phyloP scores from a whole-genome alignment of 495 filamentous ascomycete species.

The Xylaria grammica region DNA sequence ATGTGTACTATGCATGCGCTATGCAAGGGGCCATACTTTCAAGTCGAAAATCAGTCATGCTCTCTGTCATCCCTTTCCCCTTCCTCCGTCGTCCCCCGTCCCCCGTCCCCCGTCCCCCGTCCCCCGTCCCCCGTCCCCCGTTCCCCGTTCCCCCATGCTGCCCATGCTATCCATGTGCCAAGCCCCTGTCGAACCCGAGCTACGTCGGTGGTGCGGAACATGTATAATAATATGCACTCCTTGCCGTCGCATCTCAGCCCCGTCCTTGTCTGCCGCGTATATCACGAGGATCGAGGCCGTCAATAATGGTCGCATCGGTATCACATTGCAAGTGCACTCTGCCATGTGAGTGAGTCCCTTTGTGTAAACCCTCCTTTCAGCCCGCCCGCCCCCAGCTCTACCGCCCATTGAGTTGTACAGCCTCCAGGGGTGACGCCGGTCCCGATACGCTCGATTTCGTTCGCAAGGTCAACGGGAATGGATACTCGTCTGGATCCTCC shows the following conservation, averaged over 20 bases:
- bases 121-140: neutral
- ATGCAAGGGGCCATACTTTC: constrained; percentile 10
- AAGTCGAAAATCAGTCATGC: constrained; percentile 11
- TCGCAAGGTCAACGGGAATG: constrained; percentile 84
- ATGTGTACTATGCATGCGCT: constrained; percentile 12
- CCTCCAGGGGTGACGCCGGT: constrained; percentile 44
- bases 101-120: neutral
- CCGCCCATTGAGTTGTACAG: constrained; percentile 47
- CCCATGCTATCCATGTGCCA: too few species aligned
- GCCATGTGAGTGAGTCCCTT: too few species aligned
- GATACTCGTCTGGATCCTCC: constrained; percentile 92
- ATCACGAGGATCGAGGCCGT: too few species aligned
- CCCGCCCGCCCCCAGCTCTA: neutral
- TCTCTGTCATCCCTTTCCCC: neutral
- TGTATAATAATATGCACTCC: too few species aligned
- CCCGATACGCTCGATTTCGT: constrained; percentile 40
- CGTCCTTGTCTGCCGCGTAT: too few species aligned
- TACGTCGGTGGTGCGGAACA: too few species aligned
- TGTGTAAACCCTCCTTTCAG: too few species aligned
- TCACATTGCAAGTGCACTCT: neutral
- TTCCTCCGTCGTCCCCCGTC: neutral
- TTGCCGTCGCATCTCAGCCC: too few species aligned
- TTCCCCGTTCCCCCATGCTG: too few species aligned
- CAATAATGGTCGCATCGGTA: neutral
- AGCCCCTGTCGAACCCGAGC: too few species aligned